Evolutionary conservation across 495 filamentous ascomycete species (phyloP), one percentile per base, ranked within the genome.

Genomic region (Daldinia bambusicola): DNA sequence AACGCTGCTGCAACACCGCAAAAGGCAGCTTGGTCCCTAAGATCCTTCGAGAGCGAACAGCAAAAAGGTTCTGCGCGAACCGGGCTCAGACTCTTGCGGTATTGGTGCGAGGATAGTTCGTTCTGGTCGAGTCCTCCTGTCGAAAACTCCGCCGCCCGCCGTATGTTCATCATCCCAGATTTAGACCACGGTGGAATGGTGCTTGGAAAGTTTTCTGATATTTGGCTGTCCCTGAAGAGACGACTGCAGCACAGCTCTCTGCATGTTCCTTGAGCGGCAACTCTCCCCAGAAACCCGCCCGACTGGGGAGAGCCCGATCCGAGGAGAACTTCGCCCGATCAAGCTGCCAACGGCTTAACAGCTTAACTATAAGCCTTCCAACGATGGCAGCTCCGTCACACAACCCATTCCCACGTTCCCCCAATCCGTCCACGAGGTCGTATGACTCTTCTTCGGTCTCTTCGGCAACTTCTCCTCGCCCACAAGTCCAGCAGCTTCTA

Each of bases 401-500:
- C 73, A 82, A 84, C 73, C 79, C 78, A 14, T 84, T 82, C 67
- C 80, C 84, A 72, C 84, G 84, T 72, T 88, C 86, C 30, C 86
- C 86, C 63, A 84, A 83, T 71, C 81, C 79, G 55, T 85, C 84
- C 36, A 81, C 80, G 31, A 78, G 82, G 69, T 85, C 85, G 43
- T 87, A 86, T 80, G 83, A 85, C 72, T 85, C 85, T 61, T 84
- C 85, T 32, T 83, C 85, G 41, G 84, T 84, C 66, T 84, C 86
- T 53, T 86, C 86, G 56, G 81, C 85, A 59, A 83, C 85, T 38
- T 88, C 87, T 18, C 84, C 86, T 50, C 79, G 80, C 59, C 78
- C 82, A 53, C 76, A 77, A 22, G 76, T 80, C 48, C 79, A 79
- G 59, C 79, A 79, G 61, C 84, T 85, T 67, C 71, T 82, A 43